Base-by-base conservation (phyloP, 805 yeast genomes). In the Yarrowia osloensis region DNA sequence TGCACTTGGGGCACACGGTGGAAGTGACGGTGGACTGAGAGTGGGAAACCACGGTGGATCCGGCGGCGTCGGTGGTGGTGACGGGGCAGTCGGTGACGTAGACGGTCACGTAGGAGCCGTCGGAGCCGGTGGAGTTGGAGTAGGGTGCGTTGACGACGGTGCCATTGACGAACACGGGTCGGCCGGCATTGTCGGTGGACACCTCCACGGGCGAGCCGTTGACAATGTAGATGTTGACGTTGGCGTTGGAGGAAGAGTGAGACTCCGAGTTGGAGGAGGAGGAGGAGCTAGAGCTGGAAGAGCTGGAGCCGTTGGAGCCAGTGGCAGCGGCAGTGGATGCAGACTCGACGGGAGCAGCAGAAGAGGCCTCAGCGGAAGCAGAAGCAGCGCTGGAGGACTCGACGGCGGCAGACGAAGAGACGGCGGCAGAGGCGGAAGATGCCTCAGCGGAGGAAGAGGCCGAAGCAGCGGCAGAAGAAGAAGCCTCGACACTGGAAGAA, bases 21-120 rank as follows among this genome's bases (percentile, higher is more conserved):
- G 12, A 8, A 15, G 52, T 46, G 52, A 46, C 52, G 31, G 52
- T 46, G 33, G 52, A 26, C 52, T 46, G 11, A 15, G 33, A 8
- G 52, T 46, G 29, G 52, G 33, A 4, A 15, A 46, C 31, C 15
- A 46, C 52, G 15, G 33, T 46, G 52, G 31, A 4, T 26, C 52
- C 52, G 5, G 52, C 31, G 7, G 33, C 31, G 33, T 46, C 22
- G 33, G 52, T 46, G 52, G 52, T 17, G 22, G 52, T 46, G 33
- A 46, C 52, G 33, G 52, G 52, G 33, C 52, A 46, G 52, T 46
- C 52, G 29, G 52, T 46, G 19, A 46, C 52, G 52, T 46, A 46
- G 33, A 46, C 21, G 22, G 52, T 46, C 22, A 46, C 52, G 33
- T 26, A 46, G 19, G 52, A 46, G 22, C 17, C 52, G 19, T 26